Evolutionary conservation across 345 rosid species (phyloP), one percentile per base, ranked within the genome.

Genomic region (Sonneratia caseolaris): DNA sequence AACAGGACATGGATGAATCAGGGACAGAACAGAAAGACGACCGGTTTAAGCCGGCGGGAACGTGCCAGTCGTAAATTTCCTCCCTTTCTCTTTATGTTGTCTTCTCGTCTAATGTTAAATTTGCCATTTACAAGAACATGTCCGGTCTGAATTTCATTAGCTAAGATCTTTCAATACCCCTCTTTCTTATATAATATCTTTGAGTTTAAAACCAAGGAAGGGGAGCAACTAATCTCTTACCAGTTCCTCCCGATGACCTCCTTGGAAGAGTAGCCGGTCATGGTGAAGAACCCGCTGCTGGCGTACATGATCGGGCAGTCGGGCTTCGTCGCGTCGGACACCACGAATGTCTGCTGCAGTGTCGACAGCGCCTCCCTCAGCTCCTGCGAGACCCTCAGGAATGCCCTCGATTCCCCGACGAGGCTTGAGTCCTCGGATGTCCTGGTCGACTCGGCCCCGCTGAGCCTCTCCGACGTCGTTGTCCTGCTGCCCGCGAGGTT

Each of bases 301-400:
- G 99, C 97, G 76, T 86, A 92, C 76, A 95, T 71, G 49, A 95
- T 92, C 59, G 99, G 99, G 77, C 91, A 88, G 66, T 92, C 89
- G 22, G 92, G 93, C 82, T 84, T 90, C 62, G 93, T 87, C 10
- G 97, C 92, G 72, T 95, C 99, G 38, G 97, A 92, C 69, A 92
- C 99, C 40, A 90, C 97, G 81, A 95, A 95, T 16, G 99, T 92
- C 82, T 92, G 99, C 81, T 91, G 97, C 76, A 95, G 85, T 1
- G 90, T 87, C 21, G 96, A 79, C 67, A 95, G 79, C 76, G 99
- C 99, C 10, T 76, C 88, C 86, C 90, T 95, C 74, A 92, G 79
- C 86, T 92, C 99, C 75, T 89, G 89, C 0, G 97, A 91, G 47
- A 86, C 96, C 69, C 97, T 84, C 10, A 97, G 99, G 57, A 90